Base-by-base conservation (phyloP, 148 eudicot species). In the Rhododendron henanense region DNA sequence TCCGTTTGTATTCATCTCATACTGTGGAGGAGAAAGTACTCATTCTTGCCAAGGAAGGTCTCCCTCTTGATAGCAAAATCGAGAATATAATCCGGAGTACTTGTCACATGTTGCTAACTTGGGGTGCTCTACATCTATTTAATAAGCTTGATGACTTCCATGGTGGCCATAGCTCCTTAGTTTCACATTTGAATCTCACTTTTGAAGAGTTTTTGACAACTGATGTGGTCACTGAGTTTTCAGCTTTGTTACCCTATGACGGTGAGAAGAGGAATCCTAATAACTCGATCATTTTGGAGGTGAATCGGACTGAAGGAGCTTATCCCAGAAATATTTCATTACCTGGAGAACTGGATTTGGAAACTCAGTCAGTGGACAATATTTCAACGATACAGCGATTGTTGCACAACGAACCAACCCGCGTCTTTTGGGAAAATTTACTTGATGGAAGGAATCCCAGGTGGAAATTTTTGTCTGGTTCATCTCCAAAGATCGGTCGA, bases 1-100 rank as follows among this genome's bases (percentile, higher is more conserved):
- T 94, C 77, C 96, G 97, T 21, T 86, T 95, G 50, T 95, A 93
- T 87, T 90, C 94, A 80, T 75, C 88, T 28, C 87, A 84, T 88
- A 96, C 98, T 10, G 85, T 96, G 83, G 98, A 96, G 89, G 98
- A 96, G 81, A 92, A 91, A 79, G 87, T 90, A 59, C 91, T 96
- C 53, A 75, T 92, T 28, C 90, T 94, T 82, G 91, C 97, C 41
- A 94, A 94, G 92, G 90, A 89, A 88, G 94, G 89, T 59, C 77
- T 86, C 79, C 71, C 85, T 76, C 87, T 90, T 84, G 96, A 91
- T 69, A 85, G 88, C 88, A 89, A 86, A 63, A 79, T 89, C 13
- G 86, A 89, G 15, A 55, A 83, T 61, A 82, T 90, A 15, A 88
- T 19, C 65, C 87, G 87, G 76, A 88, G 88, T 79, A 87, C 86